A percentile compares a stretch with the other conserved stretches of the same genome.
phyloP scores from a whole-genome alignment of 495 filamentous ascomycete genomes.

The Achaetomiella virescens region DNA sequence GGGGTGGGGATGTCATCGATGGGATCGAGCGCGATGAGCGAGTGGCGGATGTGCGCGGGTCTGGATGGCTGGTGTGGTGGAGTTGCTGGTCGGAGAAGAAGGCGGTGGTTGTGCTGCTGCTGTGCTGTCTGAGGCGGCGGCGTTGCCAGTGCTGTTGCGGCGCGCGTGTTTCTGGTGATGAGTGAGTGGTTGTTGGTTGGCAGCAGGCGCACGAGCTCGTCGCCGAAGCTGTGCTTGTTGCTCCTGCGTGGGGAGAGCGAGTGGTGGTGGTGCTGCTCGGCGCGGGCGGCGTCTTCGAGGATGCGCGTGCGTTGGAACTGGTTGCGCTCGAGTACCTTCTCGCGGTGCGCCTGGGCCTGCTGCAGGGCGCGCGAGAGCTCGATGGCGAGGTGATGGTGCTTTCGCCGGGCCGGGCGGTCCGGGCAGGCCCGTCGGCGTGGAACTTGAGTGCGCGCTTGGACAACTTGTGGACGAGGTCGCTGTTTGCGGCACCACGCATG shows the following conservation, averaged over 20 bases:
- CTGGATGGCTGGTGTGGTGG: background rate
- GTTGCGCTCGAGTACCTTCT: slow-evolving; percentile 25
- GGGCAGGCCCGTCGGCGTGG: slow-evolving; percentile 23
- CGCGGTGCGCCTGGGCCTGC: slow-evolving; percentile 18
- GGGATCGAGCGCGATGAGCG: slow-evolving; percentile 11
- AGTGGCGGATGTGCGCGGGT: slow-evolving; percentile 8
- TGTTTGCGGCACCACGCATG: slow-evolving; percentile 28
- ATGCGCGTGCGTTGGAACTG: slow-evolving; percentile 30
- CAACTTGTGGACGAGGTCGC: slow-evolving; percentile 23
- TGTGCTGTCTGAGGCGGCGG: slow-evolving; percentile 4
- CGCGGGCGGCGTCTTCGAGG: slow-evolving; percentile 26
- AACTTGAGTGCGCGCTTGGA: slow-evolving; percentile 32
- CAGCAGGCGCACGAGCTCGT: slow-evolving; percentile 14
- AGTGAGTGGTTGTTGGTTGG: slow-evolving; percentile 1
- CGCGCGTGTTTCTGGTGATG: slow-evolving; percentile 1
- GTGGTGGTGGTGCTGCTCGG: slow-evolving; percentile 16
- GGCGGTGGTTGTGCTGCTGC: background rate
- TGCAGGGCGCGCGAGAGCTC: slow-evolving; percentile 14
- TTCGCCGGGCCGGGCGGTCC: background rate
- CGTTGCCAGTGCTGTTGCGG: slow-evolving; percentile 24
- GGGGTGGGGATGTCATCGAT: slow-evolving; percentile 5
- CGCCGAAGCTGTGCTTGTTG: slow-evolving; percentile 20
- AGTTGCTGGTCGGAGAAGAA: no score
- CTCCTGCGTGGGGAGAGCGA: background rate
- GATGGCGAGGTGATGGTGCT: slow-evolving; percentile 4